These are phyloP conservation scores for Kuraishia molischiana DNA, from an alignment of 805 yeast genomes.

Conservation along the genomic window DNA sequence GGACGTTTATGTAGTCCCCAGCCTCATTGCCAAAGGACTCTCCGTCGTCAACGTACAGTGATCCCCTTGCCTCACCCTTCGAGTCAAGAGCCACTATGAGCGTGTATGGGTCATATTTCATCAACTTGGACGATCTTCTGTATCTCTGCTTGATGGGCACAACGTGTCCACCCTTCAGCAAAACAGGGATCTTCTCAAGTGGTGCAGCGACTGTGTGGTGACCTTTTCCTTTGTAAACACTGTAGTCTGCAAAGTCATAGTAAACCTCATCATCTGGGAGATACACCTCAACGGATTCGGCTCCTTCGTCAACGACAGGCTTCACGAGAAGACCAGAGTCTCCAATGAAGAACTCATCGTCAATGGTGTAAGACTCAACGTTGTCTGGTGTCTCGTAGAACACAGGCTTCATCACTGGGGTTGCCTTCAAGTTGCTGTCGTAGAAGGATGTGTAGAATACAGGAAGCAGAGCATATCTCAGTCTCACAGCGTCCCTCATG, in stretches of 20 bases:
- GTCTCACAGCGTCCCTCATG: constrained; percentile 59
- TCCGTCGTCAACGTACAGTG: constrained; percentile 79
- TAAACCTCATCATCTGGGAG: constrained; percentile 49
- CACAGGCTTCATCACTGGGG: constrained; percentile 65
- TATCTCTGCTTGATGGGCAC: constrained; percentile 58
- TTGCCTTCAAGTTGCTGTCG: constrained; percentile 47
- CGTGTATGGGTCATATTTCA: constrained; percentile 76
- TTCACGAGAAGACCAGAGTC: constrained; percentile 61
- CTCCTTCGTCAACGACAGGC: constrained; percentile 62
- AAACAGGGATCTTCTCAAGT: constrained; percentile 59
- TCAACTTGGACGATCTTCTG: constrained; percentile 70
- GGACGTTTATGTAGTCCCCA: constrained; percentile 39
- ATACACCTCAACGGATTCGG: constrained; percentile 27
- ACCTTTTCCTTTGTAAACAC: constrained; percentile 26
- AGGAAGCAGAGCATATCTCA: constrained; percentile 74
- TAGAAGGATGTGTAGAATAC: constrained; percentile 72
- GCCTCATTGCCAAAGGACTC: constrained; percentile 47
- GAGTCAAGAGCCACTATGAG: constrained; percentile 48
- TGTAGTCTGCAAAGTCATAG: constrained; percentile 39
- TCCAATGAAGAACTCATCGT: constrained; percentile 80
- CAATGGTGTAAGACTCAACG: constrained; percentile 43
- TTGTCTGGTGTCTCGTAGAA: constrained; percentile 45
- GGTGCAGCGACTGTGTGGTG: constrained; percentile 29
- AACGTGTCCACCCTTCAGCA: constrained; percentile 72
- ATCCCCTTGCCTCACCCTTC: constrained; percentile 34